Conservation (phyloP, 768 basidiomycete species). For the Mycena albidolilacea region DNA sequence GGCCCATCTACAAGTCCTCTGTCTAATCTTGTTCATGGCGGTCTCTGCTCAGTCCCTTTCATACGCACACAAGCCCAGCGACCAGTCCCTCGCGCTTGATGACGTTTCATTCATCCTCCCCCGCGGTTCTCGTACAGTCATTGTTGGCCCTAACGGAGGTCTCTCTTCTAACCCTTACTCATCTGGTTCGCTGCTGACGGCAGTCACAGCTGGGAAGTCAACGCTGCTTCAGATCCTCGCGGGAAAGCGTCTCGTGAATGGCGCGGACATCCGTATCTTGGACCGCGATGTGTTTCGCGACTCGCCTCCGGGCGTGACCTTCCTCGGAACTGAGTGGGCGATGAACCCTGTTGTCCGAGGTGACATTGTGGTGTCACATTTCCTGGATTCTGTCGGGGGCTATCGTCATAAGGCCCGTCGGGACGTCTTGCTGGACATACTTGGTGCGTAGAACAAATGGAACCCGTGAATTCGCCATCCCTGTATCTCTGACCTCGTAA, state of each 20-base stretch:
- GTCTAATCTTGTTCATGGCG: slow-evolving; percentile 44
- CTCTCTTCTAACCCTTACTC: neutral
- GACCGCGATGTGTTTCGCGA: slow-evolving; percentile 92
- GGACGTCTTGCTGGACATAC: slow-evolving; percentile 88
- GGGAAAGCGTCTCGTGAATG: slow-evolving; percentile 86
- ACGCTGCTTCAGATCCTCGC: slow-evolving; percentile 95
- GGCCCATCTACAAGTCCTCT: too few relatives aligned
- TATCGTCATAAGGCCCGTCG: slow-evolving; percentile 93
- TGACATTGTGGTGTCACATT: slow-evolving; percentile 93
- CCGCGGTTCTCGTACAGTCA: slow-evolving; percentile 84
- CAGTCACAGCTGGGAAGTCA: slow-evolving; percentile 87
- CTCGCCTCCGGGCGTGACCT: slow-evolving; percentile 85
- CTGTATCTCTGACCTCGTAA: too few relatives aligned
- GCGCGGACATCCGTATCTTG: slow-evolving; percentile 78
- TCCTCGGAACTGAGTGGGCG: slow-evolving; percentile 82
- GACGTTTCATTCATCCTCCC: slow-evolving; percentile 78
- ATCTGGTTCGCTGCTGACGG: slow-evolving; percentile 25
- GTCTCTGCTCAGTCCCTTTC: slow-evolving; percentile 69
- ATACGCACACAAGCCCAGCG: slow-evolving; percentile 64
- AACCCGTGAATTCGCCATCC: too few relatives aligned
- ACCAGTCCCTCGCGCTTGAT: slow-evolving; percentile 66
- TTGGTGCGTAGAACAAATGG: slow-evolving; percentile 54
- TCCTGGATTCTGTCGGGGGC: slow-evolving; percentile 97
- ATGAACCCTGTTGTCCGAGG: slow-evolving; percentile 96
- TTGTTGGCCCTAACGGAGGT: slow-evolving; percentile 97